Percentiles rank a stretch among this genome's conserved stretches.
Conservation (phyloP, 441 rosid genomes). For the Populus trichocarpa region DNA sequence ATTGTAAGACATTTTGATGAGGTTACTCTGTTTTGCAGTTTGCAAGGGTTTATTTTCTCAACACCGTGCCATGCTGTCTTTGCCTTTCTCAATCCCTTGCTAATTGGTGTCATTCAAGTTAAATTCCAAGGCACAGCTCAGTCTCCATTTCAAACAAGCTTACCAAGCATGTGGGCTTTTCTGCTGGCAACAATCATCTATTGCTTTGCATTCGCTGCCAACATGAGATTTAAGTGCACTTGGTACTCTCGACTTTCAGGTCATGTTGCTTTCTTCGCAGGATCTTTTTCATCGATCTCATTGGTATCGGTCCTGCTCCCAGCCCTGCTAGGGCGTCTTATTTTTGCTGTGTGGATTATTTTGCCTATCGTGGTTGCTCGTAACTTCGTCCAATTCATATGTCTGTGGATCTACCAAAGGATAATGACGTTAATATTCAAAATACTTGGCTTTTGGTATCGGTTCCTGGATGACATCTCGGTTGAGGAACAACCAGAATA, state of each 20-base stretch:
- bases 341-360: background rate
- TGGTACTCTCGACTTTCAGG: background rate
- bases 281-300: background rate
- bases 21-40: background rate
- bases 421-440: background rate
- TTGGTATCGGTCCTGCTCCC: background rate
- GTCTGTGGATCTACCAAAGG: background rate
- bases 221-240: background rate
- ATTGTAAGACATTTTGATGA: background rate
- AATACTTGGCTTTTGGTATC: too few species aligned
- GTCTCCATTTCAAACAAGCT: background rate
- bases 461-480: background rate
- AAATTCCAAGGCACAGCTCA: background rate
- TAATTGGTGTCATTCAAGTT: background rate
- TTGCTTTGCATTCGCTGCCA: background rate
- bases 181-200: background rate
- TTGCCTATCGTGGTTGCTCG: background rate
- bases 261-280: background rate
- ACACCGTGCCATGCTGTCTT: background rate
- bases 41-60: background rate
- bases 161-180: background rate
- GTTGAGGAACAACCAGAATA: background rate
- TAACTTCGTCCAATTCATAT: background rate
- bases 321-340: background rate
- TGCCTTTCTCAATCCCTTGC: background rate